Evolutionary conservation across 768 basidiomycete genomes (phyloP).

Genomic region (Kwoniella sp.): DNA sequence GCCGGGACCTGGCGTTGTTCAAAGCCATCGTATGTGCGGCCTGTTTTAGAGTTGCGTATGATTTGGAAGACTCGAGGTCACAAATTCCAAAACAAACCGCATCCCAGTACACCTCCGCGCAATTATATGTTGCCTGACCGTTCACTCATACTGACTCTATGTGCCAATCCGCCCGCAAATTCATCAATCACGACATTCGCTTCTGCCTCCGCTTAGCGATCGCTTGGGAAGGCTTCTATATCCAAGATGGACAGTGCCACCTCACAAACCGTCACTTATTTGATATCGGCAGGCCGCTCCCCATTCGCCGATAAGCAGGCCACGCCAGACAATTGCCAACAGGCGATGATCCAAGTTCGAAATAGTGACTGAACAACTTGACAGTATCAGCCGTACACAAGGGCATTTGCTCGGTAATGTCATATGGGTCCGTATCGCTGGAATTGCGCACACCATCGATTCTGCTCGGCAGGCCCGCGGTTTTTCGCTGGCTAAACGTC

Average conservation of each 20-base stretch:
- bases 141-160: too few relatives aligned
- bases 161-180: background rate
- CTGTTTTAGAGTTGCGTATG: background rate
- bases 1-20: background rate
- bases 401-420: too few relatives aligned
- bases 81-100: background rate
- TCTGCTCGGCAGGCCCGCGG: background rate
- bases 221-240: background rate
- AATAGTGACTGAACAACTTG: too few relatives aligned
- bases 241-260: too few relatives aligned
- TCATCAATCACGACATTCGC: constrained; percentile 3
- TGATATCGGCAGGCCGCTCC: background rate
- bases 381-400: too few relatives aligned
- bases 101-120: too few relatives aligned
- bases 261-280: too few relatives aligned
- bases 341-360: too few relatives aligned
- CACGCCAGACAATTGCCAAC: background rate
- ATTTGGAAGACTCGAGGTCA: background rate
- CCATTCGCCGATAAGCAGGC: background rate
- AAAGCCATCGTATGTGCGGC: background rate
- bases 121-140: too few relatives aligned
- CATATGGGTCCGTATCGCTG: too few relatives aligned
- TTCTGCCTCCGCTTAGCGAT: background rate
- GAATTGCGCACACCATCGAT: background rate
- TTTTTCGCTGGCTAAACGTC: too few relatives aligned